Percentiles rank a stretch among this genome's conserved stretches.
Evolutionary conservation across 2,329 filamentous ascomycete species (phyloP).

Genomic region (Colletotrichum camelliae): DNA sequence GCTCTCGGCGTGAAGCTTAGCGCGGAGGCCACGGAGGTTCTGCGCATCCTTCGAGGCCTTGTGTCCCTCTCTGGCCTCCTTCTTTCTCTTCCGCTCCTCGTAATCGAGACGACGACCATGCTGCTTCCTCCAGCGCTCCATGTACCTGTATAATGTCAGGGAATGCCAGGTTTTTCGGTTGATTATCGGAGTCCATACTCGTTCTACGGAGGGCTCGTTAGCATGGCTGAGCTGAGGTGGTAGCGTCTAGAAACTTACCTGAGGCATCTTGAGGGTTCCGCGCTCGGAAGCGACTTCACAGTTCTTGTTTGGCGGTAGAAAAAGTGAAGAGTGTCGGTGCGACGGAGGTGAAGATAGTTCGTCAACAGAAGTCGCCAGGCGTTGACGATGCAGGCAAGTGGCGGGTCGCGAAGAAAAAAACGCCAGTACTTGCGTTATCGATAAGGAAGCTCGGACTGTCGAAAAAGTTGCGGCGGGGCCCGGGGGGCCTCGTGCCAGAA

Average conservation of each 20-base stretch:
- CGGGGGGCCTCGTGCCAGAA: neutral
- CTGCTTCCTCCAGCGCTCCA: conserved; percentile 61
- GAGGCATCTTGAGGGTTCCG: conserved; percentile 15
- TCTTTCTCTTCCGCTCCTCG: conserved; percentile 90
- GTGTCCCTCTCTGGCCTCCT: conserved; percentile 86
- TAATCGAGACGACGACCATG: conserved; percentile 69
- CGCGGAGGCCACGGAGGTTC: conserved; percentile 87
- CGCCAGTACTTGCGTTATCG: conserved; percentile 2
- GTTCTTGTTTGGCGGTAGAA: neutral
- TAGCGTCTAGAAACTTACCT: neutral
- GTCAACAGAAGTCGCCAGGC: neutral
- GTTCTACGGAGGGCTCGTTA: conserved; percentile 18
- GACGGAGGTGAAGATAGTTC: neutral
- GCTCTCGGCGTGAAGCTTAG: conserved; percentile 93
- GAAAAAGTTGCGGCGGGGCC: neutral
- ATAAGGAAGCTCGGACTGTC: neutral
- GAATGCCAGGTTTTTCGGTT: neutral
- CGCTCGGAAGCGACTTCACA: conserved; percentile 7
- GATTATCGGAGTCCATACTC: conserved; percentile 51
- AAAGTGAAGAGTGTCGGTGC: neutral
- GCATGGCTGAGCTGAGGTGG: neutral
- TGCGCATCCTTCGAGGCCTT: conserved; percentile 88
- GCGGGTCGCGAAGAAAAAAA: conserved; percentile 19
- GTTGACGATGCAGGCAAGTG: neutral
- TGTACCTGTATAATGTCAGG: neutral